phyloP scores from a whole-genome alignment of 495 filamentous ascomycete genomes.

The Aspergillus diversus region DNA sequence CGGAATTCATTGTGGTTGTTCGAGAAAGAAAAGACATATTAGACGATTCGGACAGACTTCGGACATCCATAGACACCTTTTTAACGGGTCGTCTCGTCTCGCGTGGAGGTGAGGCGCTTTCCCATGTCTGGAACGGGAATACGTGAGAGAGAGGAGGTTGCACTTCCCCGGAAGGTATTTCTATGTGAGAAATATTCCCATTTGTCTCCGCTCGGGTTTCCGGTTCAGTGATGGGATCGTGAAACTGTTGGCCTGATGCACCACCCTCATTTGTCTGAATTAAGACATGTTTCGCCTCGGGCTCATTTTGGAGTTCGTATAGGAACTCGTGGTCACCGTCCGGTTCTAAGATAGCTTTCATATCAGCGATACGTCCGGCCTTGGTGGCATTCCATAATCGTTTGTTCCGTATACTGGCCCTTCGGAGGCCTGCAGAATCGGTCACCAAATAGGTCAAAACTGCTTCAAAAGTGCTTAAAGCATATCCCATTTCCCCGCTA shows the following conservation, averaged over 20 bases:
- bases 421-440: conserved; percentile 78
- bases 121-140: conserved; percentile 78
- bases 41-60: conserved; percentile 86
- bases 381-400: conserved; percentile 85
- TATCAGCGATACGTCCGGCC: conserved; percentile 70
- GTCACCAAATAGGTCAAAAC: conserved; percentile 88
- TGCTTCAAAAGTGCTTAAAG: conserved; percentile 93
- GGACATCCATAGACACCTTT: conserved; percentile 82
- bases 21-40: conserved; percentile 75
- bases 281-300: conserved; percentile 44
- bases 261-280: conserved; percentile 47
- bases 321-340: conserved; percentile 52
- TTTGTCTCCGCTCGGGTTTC: conserved; percentile 27
- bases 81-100: conserved; percentile 59
- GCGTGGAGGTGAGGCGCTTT: conserved; percentile 45
- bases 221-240: conserved; percentile 30
- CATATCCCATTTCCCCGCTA: conserved; percentile 95
- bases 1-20: conserved; percentile 74
- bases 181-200: conserved; percentile 30
- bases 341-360: conserved; percentile 80
- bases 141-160: conserved; percentile 81
- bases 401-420: conserved; percentile 83
- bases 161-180: conserved; percentile 46
- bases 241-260: conserved; percentile 30
- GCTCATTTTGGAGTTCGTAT: conserved; percentile 46